phyloP scores from a whole-genome alignment of 2,329 filamentous ascomycete species.

The Raffaelea albimanens region DNA sequence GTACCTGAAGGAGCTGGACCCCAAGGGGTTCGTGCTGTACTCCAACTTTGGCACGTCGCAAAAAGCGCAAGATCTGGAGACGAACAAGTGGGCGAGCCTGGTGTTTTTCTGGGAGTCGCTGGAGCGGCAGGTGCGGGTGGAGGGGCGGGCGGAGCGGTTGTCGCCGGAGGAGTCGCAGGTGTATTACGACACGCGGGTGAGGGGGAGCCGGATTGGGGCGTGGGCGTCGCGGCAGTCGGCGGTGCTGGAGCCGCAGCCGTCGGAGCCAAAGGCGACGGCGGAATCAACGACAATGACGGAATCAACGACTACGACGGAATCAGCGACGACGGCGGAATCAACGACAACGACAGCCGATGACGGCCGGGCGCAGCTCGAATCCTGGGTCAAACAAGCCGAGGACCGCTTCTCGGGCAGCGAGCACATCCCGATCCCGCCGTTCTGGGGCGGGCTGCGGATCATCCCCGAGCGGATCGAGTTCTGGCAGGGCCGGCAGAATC shows the following conservation, averaged over 20 bases:
- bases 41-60: slow-evolving; percentile 78
- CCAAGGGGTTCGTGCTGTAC: slow-evolving; percentile 79
- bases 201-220: slow-evolving; percentile 77
- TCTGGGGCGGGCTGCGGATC: slow-evolving; percentile 88
- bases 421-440: slow-evolving; percentile 75
- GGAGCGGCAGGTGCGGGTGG: slow-evolving; percentile 85
- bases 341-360: slow-evolving; percentile 39
- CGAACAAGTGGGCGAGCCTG: slow-evolving; percentile 69
- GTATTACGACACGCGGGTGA: slow-evolving; percentile 59
- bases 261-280: slow-evolving; percentile 3
- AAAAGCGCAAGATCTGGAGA: slow-evolving; percentile 50
- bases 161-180: slow-evolving; percentile 59
- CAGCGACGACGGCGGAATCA: too few relatives aligned
- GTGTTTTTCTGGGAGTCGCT: slow-evolving; percentile 85
- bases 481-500: slow-evolving; percentile 84
- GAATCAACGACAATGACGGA: too few relatives aligned
- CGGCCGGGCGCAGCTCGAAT: slow-evolving; percentile 64
- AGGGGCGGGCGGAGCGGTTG: slow-evolving; percentile 64
- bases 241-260: slow-evolving; percentile 45
- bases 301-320: too few relatives aligned
- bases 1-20: slow-evolving; percentile 91
- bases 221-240: slow-evolving; percentile 89
- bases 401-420: slow-evolving; percentile 46
- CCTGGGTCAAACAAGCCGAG: slow-evolving; percentile 66
- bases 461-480: slow-evolving; percentile 86